Conservation (phyloP, 2,329 filamentous ascomycete species). For the Zymoseptoria brevis region DNA sequence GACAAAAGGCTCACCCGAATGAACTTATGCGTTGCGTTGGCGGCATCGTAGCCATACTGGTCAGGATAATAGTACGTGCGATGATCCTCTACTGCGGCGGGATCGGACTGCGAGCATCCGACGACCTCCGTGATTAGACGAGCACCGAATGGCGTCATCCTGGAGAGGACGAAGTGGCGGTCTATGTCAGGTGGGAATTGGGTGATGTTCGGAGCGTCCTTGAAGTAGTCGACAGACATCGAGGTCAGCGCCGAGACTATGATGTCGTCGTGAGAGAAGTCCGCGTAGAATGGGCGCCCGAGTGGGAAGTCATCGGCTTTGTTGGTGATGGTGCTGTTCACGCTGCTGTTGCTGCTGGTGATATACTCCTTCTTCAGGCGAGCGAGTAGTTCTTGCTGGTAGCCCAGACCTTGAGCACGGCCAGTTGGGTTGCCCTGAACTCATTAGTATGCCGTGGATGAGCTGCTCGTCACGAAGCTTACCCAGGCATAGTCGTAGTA, state of each 20-base stretch:
- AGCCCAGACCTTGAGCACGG: conserved; percentile 47
- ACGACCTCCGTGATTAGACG: conserved; percentile 50
- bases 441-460: not conserved
- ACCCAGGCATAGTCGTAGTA: conserved; percentile 33
- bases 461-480: not conserved
- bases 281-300: conserved; percentile 43
- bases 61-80: conserved; percentile 36
- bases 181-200: conserved; percentile 38
- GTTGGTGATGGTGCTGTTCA: conserved; percentile 44
- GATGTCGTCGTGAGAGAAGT: conserved; percentile 49
- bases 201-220: conserved; percentile 38
- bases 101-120: conserved; percentile 38
- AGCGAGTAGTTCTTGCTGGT: conserved; percentile 45
- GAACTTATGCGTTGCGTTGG: conserved; percentile 39
- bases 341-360: conserved; percentile 41
- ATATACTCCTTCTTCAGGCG: conserved; percentile 43
- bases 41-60: conserved; percentile 41
- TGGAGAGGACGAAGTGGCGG: conserved; percentile 7
- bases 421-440: conserved; percentile 39
- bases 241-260: conserved; percentile 45
- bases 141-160: conserved; percentile 26
- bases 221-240: conserved; percentile 49
- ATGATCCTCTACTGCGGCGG: conserved; percentile 34
- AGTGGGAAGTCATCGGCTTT: conserved; percentile 42
- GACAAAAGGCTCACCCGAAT: conserved; percentile 25